Percentiles rank a stretch among this genome's conserved stretches.
phyloP scores from a whole-genome alignment of 257 asterid genomes.

The Solanum medicagineum region DNA sequence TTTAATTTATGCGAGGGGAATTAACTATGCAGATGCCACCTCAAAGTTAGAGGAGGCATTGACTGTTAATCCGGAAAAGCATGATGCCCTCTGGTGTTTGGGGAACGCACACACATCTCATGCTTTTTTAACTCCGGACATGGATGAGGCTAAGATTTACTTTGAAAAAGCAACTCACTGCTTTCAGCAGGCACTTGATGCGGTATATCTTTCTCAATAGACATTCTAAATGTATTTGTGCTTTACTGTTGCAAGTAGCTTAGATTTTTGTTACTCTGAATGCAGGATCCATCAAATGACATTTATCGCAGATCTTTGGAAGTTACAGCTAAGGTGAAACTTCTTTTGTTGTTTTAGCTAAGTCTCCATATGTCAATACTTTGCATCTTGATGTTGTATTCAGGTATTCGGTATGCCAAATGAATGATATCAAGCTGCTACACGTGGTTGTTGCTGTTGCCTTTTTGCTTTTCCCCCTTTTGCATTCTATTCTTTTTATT shows the following conservation, averaged over 20 bases:
- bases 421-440: not conserved
- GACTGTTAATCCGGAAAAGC: constrained; percentile 47
- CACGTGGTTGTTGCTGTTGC: not conserved
- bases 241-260: not conserved
- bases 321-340: constrained; percentile 61
- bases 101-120: constrained; percentile 81
- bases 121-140: constrained; percentile 63
- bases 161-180: constrained; percentile 50
- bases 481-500: not conserved
- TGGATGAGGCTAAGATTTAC: constrained; percentile 44
- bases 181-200: constrained; percentile 62
- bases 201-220: constrained; percentile 23
- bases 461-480: not conserved
- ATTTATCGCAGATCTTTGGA: constrained; percentile 74
- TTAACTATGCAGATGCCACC: constrained; percentile 46
- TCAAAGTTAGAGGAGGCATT: constrained; percentile 83
- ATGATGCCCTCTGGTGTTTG: constrained; percentile 75
- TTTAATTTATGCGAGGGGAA: not conserved
- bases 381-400: not conserved
- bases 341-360: not conserved
- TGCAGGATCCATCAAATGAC: constrained; percentile 79
- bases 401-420: not conserved
- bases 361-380: not conserved
- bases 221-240: not conserved
- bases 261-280: not conserved